Conservation (phyloP, 306 rosid genomes). For the Inga laurina region DNA sequence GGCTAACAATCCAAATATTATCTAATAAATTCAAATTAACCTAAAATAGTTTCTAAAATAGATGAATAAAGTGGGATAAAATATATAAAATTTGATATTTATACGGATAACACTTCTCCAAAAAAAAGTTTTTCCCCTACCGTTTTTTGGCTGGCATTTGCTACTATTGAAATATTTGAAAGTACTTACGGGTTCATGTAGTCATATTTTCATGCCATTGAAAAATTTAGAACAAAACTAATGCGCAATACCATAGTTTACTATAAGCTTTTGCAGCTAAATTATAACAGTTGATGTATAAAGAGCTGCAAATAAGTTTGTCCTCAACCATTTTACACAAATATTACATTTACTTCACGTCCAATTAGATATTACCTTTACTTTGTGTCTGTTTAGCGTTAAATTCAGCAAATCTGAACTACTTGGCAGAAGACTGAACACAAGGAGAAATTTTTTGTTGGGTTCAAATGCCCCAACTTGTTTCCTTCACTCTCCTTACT, state of each 20-base stretch:
- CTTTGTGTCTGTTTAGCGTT: background rate
- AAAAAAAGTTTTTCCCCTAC: background rate
- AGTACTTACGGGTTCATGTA: background rate
- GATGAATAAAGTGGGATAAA: too few relatives aligned
- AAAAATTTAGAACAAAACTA: background rate
- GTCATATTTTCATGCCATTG: background rate
- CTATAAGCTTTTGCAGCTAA: background rate
- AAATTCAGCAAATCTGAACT: background rate
- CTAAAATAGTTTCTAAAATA: too few relatives aligned
- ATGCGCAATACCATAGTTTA: background rate
- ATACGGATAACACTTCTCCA: background rate
- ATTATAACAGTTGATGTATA: background rate
- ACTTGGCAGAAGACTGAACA: background rate
- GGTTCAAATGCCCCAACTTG: background rate
- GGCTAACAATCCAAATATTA: too few relatives aligned
- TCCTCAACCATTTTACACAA: background rate
- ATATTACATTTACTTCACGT: background rate
- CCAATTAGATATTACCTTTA: background rate
- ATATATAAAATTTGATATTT: too few relatives aligned
- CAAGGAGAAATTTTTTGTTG: background rate
- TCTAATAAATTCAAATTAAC: too few relatives aligned
- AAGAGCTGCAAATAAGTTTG: background rate
- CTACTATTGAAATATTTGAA: background rate
- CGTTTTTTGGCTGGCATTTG: constrained; percentile 9
- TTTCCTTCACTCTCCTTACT: background rate